These are phyloP conservation scores for Pseudogymnoascus sp. DNA, from an alignment of 2,329 filamentous ascomycete species.

Conservation along the genomic window DNA sequence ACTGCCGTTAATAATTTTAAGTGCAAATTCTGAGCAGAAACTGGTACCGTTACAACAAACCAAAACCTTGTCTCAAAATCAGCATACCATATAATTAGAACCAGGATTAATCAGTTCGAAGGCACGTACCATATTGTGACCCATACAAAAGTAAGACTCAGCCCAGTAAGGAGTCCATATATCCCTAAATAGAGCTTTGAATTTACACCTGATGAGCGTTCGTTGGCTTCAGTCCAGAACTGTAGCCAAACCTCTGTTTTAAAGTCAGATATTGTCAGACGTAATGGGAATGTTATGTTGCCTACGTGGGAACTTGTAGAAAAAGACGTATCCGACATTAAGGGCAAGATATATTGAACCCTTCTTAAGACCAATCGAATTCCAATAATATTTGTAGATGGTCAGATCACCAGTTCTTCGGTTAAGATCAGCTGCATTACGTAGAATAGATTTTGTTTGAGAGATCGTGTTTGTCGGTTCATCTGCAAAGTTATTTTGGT, in stretches of 20 bases:
- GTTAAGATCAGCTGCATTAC: not conserved
- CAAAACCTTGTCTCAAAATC: not conserved
- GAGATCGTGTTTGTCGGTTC: not conserved
- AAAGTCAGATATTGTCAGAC: not conserved
- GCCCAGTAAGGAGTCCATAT: slow-evolving; percentile 3
- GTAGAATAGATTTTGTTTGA: not conserved
- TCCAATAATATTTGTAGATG: slow-evolving; percentile 19
- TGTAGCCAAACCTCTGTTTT: slow-evolving; percentile 4
- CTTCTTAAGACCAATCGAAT: slow-evolving; percentile 9
- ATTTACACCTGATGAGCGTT: slow-evolving; percentile 1
- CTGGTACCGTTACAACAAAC: not conserved
- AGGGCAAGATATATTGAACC: not conserved
- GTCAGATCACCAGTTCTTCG: slow-evolving; percentile 13
- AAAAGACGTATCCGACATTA: not conserved
- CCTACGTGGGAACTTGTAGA: slow-evolving; percentile 1
- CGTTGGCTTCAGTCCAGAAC: slow-evolving; percentile 5
- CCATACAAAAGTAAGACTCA: not conserved
- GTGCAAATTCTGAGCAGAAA: slow-evolving; percentile 10
- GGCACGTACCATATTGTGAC: not conserved
- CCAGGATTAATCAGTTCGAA: not conserved
- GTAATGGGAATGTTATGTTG: not conserved
- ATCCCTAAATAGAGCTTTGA: not conserved
- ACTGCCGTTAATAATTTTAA: slow-evolving; percentile 5
- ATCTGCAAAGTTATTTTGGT: not conserved
- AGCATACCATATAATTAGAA: not conserved